Base-by-base conservation (phyloP, 306 rosid species). In the Vigna hirtella region DNA sequence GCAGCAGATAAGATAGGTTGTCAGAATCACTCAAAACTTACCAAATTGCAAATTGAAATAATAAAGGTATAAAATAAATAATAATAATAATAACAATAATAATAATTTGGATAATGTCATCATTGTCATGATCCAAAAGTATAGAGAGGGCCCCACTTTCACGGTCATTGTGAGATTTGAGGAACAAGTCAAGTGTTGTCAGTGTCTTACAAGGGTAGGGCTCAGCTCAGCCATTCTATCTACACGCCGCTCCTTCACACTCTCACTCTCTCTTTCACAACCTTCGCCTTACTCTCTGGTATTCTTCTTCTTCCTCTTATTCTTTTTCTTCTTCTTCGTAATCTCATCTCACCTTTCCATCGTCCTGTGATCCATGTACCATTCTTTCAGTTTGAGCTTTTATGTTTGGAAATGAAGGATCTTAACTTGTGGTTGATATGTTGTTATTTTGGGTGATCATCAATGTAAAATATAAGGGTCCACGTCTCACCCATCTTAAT, bases 101-200 rank as follows among this genome's bases (percentile, higher is more conserved):
- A 42, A 43, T 66, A 28, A 47, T 6, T 48, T 34, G 86, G 86
- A 83, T 83, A 78, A 82, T 77, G 81, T 70, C 42, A 67, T 76
- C 49, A 81, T 76, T 77, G 85, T 70, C 42, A 58, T 69, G 57
- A 81, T 76, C 81, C 77, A 68, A 66, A 75, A 66, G 58, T 24
- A 28, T 26, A 22, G 43, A 49, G 47, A 42, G 76, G 86, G 81
- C 5, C 78, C 83, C 81, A 79, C 70, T 9, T 7, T 47, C 77
- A 73, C 64, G 57, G 72, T 36, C 22, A 16, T 20, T 67, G 77
- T 73, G 38, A 78, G 53, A 67, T 78, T 74, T 67, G 40, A 66
- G 67, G 83, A 78, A 49, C 51, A 13, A 28, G 78, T 79, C 78
- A 74, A 74, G 84, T 74, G 62, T 42, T 48, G 64, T 78, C 59